Evolutionary conservation across 2,329 filamentous ascomycete genomes (phyloP), one percentile per base, ranked within the genome.

Genomic region (Ascochyta clinopodiicola): DNA sequence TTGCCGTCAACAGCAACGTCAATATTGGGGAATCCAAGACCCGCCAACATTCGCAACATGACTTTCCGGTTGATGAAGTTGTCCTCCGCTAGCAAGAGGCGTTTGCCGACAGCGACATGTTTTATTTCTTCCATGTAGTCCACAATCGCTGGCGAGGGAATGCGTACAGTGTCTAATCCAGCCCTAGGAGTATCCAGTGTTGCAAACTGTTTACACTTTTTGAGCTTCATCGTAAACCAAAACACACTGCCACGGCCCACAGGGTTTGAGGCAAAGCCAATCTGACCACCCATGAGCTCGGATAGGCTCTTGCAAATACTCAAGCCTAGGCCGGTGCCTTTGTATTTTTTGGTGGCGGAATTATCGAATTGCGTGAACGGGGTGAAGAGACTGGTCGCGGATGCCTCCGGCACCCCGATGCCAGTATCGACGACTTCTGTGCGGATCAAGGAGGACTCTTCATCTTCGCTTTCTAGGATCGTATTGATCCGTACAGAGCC

Each of bases 281-380:
- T 78, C 3, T 78, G 69, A 1, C 85, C 85, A 21, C 81, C 81
- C 82, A 86, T 85, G 22, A 85, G 75, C 63, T 84, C 81, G 0
- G 79, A 80, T 10, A 86, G 66, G 48, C 79, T 83, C 63, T 84
- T 85, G 59, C 82, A 84, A 34, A 86, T 86, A 9, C 82, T 83
- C 3, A 86, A 70, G 2, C 84, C 84, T 2, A 86, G 72, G 0
- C 84, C 84, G 5, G 83, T 85, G 3, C 84, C 83, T 57, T 83
- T 82, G 53, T 82, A 84, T 44, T 76, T 77, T 59, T 83, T 82
- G 2, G 79, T 80, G n/a, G 78, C 77, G 2, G 80, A 81, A 49
- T 81, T 81, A 56, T 84, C 82, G 51, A 84, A 80, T 60, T 84
- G 82, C 6, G 78, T 82, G 55, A 86, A 86, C 0, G 83, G 83